Base-by-base conservation (phyloP, 768 basidiomycete species). In the Russula olivacea region DNA sequence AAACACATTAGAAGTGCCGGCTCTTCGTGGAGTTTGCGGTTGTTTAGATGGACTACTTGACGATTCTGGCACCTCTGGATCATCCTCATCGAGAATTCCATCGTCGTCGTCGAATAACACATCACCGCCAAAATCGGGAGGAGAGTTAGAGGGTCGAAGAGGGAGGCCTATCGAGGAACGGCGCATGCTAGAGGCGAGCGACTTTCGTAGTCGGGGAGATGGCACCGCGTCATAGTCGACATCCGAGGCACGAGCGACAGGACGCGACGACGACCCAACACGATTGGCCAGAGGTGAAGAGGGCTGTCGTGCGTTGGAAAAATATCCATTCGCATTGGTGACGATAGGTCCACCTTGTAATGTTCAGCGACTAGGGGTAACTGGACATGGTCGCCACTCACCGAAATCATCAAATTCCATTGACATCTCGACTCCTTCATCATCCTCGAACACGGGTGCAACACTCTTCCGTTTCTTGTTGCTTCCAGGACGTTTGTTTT, bases 401-500 rank as follows among this genome's bases (percentile, higher is more conserved):
- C 63, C 54, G 45, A 48, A 87, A 66, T 89, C 85, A 34, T 81
- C 84, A 43, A 91, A 63, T 57, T 89, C 87, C 90, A 92, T 91
- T 12, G 84, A 85, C 79, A 85, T 83, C 68, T 89, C 88, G 9
- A 87, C 89, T 62, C 86, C 73, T 50, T 79, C 75, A 23, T 82
- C 57, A 28, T 63, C 65, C 45, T 66, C 67, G 12, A 49, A 43
- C 17, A 63, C 11, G 5, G 59, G 57, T 77, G 15, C 79, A 76
- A 30, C 78, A 74, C 40, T 74, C 73, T 30, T 68, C 58, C 59
- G 65, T 63, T 61, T 82, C 76, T 76, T 83, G 70, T 75, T 78
- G 28, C 65, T 55, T 52, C 61, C 59, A 19, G 41, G 65, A 11
- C 59, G 61, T 21, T 55, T 69, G 4, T 73, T 74, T 68, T 82